Evolutionary conservation across 148 eudicot genomes (phyloP), one percentile per base, ranked within the genome.

Genomic region (Limonium bicolor): DNA sequence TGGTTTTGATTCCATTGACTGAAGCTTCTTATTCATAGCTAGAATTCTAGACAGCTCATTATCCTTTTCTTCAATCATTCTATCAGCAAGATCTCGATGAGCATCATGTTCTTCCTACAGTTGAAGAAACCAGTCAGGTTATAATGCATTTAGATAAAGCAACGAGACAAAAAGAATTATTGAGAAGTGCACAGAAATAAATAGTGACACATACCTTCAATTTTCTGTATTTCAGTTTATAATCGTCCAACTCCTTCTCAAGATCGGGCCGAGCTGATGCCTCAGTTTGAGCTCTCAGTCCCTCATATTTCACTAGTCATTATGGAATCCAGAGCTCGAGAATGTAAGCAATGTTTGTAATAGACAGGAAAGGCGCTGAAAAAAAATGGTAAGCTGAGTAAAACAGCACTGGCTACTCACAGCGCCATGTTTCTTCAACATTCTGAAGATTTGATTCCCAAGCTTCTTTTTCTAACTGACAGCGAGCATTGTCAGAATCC

Each of bases 51-150:
- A 70, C 38, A 85, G 81, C 72, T 92, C 99, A 56, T 41, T 69
- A 66, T 92, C 99, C 67, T 85, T 92, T 56, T 81, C 99, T 74
- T 75, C 95, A 15, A 92, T 61, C 85, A 92, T 76, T 72, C 69
- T 76, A 70, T 92, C 99, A 58, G 99, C 86, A 56, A 92, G 95
- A 61, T 92, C 90, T 37, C 80, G 88, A 55, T 81, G 78, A 7
- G 95, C 62, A 59, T 61, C 67, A 59, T 85, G 95, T 67, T 92
- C 99, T 67, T 92, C 99, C 99, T 92, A 70, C 56, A 59, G 51
- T 58, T 36, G 53, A 10, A 14, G 33, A 27, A 37, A 36, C 11
- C 26, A 44, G 17, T 70, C 47, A 53, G 29, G 21, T 45, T 9
- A 23, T 56, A 27, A 44, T n/a, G n/a, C n/a, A n/a, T n/a, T n/a